Evolutionary conservation across 2,329 filamentous ascomycete species (phyloP).

Genomic region (Cadophora gregata): DNA sequence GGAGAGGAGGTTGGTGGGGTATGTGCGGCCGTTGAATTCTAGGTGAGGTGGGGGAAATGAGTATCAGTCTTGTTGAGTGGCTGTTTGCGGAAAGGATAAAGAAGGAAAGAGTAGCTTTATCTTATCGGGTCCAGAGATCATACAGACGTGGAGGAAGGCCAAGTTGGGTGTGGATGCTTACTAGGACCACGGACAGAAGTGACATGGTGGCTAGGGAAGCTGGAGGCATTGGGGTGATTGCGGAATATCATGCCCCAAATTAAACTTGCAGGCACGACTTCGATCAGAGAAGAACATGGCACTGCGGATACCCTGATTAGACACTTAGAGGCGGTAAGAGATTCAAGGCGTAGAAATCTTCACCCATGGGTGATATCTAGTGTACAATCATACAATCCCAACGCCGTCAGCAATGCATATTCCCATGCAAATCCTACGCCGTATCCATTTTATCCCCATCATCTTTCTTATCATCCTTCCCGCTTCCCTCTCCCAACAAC

Average conservation of each 20-base stretch:
- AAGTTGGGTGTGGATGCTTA: too few species aligned
- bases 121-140: too few species aligned
- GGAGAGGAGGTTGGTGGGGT: conserved; percentile 82
- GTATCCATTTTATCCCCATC: conserved; percentile 89
- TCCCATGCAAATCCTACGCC: conserved; percentile 57
- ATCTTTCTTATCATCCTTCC: conserved; percentile 57
- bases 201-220: too few species aligned
- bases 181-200: too few species aligned
- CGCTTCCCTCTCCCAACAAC: conserved; percentile 69
- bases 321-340: conserved; percentile 12
- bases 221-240: too few species aligned
- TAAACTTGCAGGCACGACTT: too few species aligned
- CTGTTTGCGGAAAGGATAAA: neutral
- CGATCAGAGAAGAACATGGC: neutral
- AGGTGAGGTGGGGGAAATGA: conserved; percentile 32
- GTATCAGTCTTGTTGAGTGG: neutral
- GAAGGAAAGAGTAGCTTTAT: too few species aligned
- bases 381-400: conserved; percentile 46
- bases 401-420: conserved; percentile 44
- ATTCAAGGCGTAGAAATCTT: conserved; percentile 20
- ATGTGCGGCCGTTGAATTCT: conserved; percentile 75
- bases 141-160: too few species aligned
- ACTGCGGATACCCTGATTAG: neutral
- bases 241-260: too few species aligned
- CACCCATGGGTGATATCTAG: conserved; percentile 38